phyloP scores from a whole-genome alignment of 768 basidiomycete genomes.

The Mycena capillaripes region DNA sequence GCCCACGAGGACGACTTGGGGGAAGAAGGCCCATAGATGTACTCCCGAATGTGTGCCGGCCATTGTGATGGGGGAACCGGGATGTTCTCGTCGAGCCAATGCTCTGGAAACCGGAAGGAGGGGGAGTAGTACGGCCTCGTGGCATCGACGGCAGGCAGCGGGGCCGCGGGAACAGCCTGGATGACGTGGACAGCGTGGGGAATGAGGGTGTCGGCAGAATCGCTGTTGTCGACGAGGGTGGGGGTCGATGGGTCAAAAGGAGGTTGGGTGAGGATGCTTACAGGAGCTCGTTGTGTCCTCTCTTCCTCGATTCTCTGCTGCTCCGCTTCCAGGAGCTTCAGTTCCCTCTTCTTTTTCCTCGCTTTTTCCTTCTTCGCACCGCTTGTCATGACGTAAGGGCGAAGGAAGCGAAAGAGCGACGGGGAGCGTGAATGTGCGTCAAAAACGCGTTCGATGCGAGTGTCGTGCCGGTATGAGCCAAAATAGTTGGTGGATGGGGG shows the following conservation, averaged over 20 bases:
- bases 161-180: too few relatives aligned
- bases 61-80: too few relatives aligned
- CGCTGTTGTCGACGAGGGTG: background rate
- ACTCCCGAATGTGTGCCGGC: too few relatives aligned
- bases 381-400: background rate
- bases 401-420: background rate
- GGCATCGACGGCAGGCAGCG: too few relatives aligned
- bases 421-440: background rate
- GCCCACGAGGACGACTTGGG: too few relatives aligned
- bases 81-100: too few relatives aligned
- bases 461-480: background rate
- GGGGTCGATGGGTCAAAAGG: background rate
- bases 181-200: too few relatives aligned
- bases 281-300: background rate
- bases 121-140: too few relatives aligned
- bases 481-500: background rate
- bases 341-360: background rate
- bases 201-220: background rate
- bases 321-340: background rate
- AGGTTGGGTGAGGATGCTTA: background rate
- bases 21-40: too few relatives aligned
- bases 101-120: too few relatives aligned
- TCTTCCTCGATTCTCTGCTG: constrained; percentile 2
- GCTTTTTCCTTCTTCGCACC: background rate
- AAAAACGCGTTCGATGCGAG: constrained; percentile 2